Evolutionary conservation across 1,284 basidiomycete genomes (phyloP), one percentile per base, ranked within the genome.

Genomic region (Boletus semigastroideus): DNA sequence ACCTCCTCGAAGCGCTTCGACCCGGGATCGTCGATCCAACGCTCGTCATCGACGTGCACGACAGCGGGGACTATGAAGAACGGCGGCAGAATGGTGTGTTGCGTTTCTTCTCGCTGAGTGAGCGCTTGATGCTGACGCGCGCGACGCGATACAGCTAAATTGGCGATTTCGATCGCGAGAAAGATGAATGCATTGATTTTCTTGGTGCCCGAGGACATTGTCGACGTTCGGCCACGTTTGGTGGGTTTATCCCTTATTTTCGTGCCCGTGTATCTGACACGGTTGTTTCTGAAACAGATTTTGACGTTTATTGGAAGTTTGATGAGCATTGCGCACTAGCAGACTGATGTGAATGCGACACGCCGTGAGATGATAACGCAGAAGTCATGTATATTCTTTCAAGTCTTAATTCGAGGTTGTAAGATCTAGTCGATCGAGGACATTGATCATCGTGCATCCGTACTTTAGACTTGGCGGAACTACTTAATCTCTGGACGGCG

Each of bases 141-240:
- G 19, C 36, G 17, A 38, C n/a, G 34, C 17, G 44, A 30, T 47
- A 19, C 56, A 93, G 93, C 94, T 38, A 97, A 97, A 82, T 73
- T 99, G 56, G 97, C 94, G 16, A 99, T 99, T 64, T 96, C 93
- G 6, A 98, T 99, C 63, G 95, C 96, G 20, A 82, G 96, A 67
- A 99, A 99, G 83, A 86, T 97, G 84, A 93, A 94, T 50, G 93
- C 94, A 5, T 75, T 98, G 63, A 98, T 99, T 66, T 98, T 98
- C 81, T 77, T 99, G 55, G 97, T 99, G 0, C 94, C 96, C 1
- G 97, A 99, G 71, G 95, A 94, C 72, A 93, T 94, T 62, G 91
- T 94, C 34, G 92, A 94, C 68, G 80, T 94, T 54, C 83, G 92
- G 48, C 82, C 91, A 31, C 83, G 90, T 58, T 77, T 94, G 68